Conservation (phyloP, 2,329 filamentous ascomycete species). For the Dothidotthia symphoricarpi region DNA sequence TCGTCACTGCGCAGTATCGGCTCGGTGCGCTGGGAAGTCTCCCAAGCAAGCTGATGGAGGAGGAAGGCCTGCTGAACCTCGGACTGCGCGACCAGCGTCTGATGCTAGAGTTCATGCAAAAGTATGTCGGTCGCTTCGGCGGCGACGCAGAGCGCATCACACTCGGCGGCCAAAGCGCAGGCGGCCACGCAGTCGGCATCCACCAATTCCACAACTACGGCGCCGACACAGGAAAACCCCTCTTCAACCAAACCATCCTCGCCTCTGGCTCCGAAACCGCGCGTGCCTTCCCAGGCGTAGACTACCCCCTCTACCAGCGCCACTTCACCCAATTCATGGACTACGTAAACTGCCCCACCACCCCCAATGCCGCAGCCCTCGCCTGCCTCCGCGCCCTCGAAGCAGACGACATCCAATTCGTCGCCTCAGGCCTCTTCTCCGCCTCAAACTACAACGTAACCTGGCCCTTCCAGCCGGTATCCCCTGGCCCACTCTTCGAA, state of each 20-base stretch:
- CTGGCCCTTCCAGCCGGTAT: slow-evolving; percentile 53
- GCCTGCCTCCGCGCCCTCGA: slow-evolving; percentile 43
- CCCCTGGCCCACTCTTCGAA: slow-evolving; percentile 49
- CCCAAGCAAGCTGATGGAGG: slow-evolving; percentile 35
- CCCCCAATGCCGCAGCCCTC: slow-evolving; percentile 33
- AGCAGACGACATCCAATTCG: slow-evolving; percentile 40
- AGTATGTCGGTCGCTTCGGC: slow-evolving; percentile 41
- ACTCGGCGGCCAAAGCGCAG: slow-evolving; percentile 44
- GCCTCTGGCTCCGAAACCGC: slow-evolving; percentile 39
- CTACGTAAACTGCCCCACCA: slow-evolving; percentile 25
- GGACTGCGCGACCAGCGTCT: slow-evolving; percentile 32
- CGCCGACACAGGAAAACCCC: slow-evolving; percentile 26
- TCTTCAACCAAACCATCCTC: slow-evolving; percentile 37
- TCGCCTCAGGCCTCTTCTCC: slow-evolving; percentile 43
- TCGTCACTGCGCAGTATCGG: slow-evolving; percentile 38
- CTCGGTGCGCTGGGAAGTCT: slow-evolving; percentile 36
- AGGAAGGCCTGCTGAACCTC: slow-evolving; percentile 36
- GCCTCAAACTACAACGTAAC: slow-evolving; percentile 44
- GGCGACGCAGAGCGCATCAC: slow-evolving; percentile 44
- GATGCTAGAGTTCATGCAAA: slow-evolving; percentile 41
- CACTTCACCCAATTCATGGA: slow-evolving; percentile 36
- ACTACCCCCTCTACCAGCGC: slow-evolving; percentile 30
- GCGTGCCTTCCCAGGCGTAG: slow-evolving; percentile 35
- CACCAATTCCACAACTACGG: slow-evolving; percentile 41
- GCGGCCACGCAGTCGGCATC: slow-evolving; percentile 39